A percentile compares a stretch with the other conserved stretches of the same genome.
Conservation (phyloP, 805 yeast genomes). For the Komagataella pseudopastoris region DNA sequence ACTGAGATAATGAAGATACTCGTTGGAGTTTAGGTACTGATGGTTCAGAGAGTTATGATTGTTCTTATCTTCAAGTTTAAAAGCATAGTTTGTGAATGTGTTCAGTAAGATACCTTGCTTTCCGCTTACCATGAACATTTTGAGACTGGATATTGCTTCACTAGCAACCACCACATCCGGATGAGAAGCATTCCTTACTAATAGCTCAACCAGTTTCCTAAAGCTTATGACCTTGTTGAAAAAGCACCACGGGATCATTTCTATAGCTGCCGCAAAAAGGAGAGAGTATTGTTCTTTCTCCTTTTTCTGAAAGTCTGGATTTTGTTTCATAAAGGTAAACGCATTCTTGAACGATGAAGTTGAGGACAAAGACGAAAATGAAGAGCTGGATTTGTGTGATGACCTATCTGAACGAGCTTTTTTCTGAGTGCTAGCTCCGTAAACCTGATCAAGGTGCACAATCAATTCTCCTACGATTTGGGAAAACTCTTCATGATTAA, state of each 20-base stretch:
- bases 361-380: slow-evolving; percentile 5
- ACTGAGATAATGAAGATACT: slow-evolving; percentile 44
- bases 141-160: slow-evolving; percentile 53
- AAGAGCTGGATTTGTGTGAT: neutral
- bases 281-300: slow-evolving; percentile 28
- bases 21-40: slow-evolving; percentile 45
- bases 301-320: slow-evolving; percentile 23
- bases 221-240: slow-evolving; percentile 35
- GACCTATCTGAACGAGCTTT: neutral
- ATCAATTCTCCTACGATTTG: slow-evolving; percentile 21
- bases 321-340: slow-evolving; percentile 22
- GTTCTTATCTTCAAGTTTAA: slow-evolving; percentile 54
- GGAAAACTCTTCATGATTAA: slow-evolving; percentile 61
- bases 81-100: slow-evolving; percentile 66
- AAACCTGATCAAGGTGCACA: neutral
- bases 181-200: slow-evolving; percentile 69
- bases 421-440: neutral
- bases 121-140: slow-evolving; percentile 48
- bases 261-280: slow-evolving; percentile 55
- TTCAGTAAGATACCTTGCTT: slow-evolving; percentile 63
- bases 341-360: slow-evolving; percentile 9
- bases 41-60: slow-evolving; percentile 41
- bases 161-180: slow-evolving; percentile 43
- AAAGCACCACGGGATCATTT: slow-evolving; percentile 63
- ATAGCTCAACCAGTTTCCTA: slow-evolving; percentile 55